phyloP scores from a whole-genome alignment of 2,329 filamentous ascomycete species.

The Penicillium sp. region DNA sequence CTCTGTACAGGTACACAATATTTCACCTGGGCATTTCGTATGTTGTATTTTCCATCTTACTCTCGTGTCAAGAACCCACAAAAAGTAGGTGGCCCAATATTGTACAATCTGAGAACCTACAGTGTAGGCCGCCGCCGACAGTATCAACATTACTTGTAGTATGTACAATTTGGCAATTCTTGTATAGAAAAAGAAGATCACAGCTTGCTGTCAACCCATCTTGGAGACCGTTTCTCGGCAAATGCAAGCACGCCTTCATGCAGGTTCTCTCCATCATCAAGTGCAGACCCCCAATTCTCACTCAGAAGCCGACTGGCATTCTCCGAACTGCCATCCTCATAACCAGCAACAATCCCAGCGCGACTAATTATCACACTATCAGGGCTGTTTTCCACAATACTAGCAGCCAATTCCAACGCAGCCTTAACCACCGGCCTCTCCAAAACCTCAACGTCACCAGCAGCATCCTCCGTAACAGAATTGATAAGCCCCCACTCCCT shows the following conservation, averaged over 20 bases:
- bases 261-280: conserved; percentile 16
- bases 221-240: conserved; percentile 14
- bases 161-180: neutral
- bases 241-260: conserved; percentile 16
- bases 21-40: too few species aligned
- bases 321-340: conserved; percentile 18
- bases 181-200: neutral
- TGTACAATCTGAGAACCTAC: too few species aligned
- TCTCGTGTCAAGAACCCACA: too few species aligned
- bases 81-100: too few species aligned
- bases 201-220: conserved; percentile 17
- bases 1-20: too few species aligned
- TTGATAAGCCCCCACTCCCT: conserved; percentile 18
- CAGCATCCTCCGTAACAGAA: conserved; percentile 11
- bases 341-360: conserved; percentile 14
- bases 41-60: too few species aligned
- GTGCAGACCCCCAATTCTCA: conserved; percentile 13
- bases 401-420: conserved; percentile 11
- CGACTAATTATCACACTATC: conserved; percentile 19
- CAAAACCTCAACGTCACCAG: conserved; percentile 7
- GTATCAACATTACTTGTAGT: neutral
- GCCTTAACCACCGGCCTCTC: conserved; percentile 15
- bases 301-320: conserved; percentile 13
- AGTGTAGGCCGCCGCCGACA: too few species aligned
- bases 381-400: conserved; percentile 16